phyloP scores from a whole-genome alignment of 2,329 filamentous ascomycete species.

The Fusarium udum region DNA sequence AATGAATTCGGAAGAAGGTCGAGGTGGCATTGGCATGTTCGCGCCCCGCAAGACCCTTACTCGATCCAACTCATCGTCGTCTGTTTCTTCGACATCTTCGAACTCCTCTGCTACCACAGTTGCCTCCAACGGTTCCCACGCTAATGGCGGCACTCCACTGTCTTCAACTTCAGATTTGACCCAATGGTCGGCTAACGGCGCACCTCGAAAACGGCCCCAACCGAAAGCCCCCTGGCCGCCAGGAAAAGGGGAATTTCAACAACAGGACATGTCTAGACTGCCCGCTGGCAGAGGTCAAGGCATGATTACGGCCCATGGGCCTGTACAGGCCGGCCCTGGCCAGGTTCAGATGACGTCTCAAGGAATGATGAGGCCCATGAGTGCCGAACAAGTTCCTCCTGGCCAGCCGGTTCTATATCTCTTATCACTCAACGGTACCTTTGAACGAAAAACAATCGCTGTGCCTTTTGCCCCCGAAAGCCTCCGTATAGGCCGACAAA shows the following conservation, averaged over 20 bases:
- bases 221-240: conserved; percentile 61
- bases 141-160: conserved; percentile 69
- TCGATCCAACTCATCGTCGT: conserved; percentile 90
- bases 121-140: conserved; percentile 66
- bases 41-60: conserved; percentile 88
- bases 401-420: conserved; percentile 84
- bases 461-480: conserved; percentile 96
- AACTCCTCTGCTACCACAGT: conserved; percentile 71
- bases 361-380: conserved; percentile 69
- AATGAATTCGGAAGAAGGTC: conserved; percentile 85
- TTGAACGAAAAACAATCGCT: conserved; percentile 95
- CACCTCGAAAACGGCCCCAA: conserved; percentile 62
- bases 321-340: conserved; percentile 46
- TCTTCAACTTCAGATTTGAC: conserved; percentile 58
- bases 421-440: conserved; percentile 91
- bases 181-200: conserved; percentile 60
- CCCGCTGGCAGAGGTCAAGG: conserved; percentile 57
- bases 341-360: conserved; percentile 55
- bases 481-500: conserved; percentile 92
- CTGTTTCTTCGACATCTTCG: conserved; percentile 83
- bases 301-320: conserved; percentile 47
- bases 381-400: conserved; percentile 66
- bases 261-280: conserved; percentile 59
- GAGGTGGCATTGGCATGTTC: conserved; percentile 74
- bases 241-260: conserved; percentile 57